phyloP scores from a whole-genome alignment of 345 rosid species.

The Turritis glabra region DNA sequence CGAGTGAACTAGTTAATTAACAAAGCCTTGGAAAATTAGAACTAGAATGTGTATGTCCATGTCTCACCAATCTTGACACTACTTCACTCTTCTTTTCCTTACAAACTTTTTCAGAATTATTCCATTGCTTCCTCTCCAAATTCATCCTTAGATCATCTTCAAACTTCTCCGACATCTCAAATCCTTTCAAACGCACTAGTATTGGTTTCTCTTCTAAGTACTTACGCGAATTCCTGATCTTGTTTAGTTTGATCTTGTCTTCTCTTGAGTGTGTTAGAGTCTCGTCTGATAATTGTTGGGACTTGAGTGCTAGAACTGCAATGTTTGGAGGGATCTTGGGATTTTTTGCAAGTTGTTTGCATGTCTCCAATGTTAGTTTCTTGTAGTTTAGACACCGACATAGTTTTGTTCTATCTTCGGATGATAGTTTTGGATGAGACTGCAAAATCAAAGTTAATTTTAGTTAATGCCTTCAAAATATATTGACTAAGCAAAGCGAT shows the following conservation, averaged over 20 bases:
- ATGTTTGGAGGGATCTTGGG: conserved; percentile 78
- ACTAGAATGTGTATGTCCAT: conserved; percentile 26
- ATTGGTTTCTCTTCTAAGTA: conserved; percentile 34
- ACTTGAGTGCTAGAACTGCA: conserved; percentile 67
- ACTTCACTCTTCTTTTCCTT: conserved; percentile 60
- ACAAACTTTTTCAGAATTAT: conserved; percentile 53
- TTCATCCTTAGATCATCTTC: conserved; percentile 46
- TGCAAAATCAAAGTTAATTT: conserved; percentile 37
- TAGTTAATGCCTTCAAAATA: not conserved
- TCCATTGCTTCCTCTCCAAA: conserved; percentile 29
- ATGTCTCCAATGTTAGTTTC: conserved; percentile 69
- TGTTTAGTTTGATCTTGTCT: conserved; percentile 24
- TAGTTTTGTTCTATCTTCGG: conserved; percentile 60
- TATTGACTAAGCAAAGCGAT: not conserved
- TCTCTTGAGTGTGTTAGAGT: conserved; percentile 19
- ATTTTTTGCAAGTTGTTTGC: conserved; percentile 77
- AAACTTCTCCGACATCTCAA: conserved; percentile 29
- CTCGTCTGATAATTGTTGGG: conserved; percentile 45
- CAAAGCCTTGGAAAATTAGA: conserved; percentile 61
- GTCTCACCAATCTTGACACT: conserved; percentile 50
- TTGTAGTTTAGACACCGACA: conserved; percentile 68
- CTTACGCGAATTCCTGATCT: conserved; percentile 6
- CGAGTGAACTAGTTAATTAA: conserved; percentile 24
- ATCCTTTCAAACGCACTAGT: conserved; percentile 27
- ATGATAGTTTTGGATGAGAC: conserved; percentile 66